Percentiles rank a stretch among this genome's conserved stretches.
These are phyloP conservation scores for Dothistroma pini DNA, from an alignment of 2,329 filamentous ascomycete species.

Conservation along the genomic window DNA sequence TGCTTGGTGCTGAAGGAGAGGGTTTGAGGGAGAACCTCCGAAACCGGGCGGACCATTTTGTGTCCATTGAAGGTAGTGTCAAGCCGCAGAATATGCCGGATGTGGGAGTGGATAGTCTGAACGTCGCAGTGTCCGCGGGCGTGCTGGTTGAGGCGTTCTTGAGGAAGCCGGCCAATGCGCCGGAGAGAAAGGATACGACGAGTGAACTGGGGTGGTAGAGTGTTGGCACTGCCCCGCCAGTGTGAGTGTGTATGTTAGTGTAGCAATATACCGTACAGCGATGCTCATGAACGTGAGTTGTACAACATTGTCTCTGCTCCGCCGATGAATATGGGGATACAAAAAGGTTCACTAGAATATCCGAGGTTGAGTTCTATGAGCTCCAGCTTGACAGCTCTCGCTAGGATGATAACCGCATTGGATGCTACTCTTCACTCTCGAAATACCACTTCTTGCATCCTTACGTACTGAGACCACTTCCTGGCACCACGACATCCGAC, in stretches of 20 bases:
- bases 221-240: background rate
- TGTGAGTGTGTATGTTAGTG: slow-evolving; percentile 3
- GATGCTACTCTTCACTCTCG: background rate
- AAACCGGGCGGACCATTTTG: slow-evolving; percentile 59
- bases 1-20: slow-evolving; percentile 78
- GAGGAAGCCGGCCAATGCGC: slow-evolving; percentile 20
- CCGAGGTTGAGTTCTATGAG: background rate
- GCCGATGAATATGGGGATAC: background rate
- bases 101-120: slow-evolving; percentile 77
- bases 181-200: slow-evolving; percentile 10
- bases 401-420: background rate
- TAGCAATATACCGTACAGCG: background rate
- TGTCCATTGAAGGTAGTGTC: slow-evolving; percentile 52
- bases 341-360: background rate
- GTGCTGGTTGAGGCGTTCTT: slow-evolving; percentile 67
- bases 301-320: background rate
- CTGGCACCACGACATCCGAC: background rate
- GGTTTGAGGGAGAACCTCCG: slow-evolving; percentile 65
- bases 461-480: background rate
- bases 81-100: slow-evolving; percentile 33
- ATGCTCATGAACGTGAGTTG: background rate
- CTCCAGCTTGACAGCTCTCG: background rate
- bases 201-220: slow-evolving; percentile 12
- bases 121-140: slow-evolving; percentile 84
- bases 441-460: background rate